These are phyloP conservation scores for Gymnopilus junonius DNA, from an alignment of 768 basidiomycete genomes.

Conservation along the genomic window DNA sequence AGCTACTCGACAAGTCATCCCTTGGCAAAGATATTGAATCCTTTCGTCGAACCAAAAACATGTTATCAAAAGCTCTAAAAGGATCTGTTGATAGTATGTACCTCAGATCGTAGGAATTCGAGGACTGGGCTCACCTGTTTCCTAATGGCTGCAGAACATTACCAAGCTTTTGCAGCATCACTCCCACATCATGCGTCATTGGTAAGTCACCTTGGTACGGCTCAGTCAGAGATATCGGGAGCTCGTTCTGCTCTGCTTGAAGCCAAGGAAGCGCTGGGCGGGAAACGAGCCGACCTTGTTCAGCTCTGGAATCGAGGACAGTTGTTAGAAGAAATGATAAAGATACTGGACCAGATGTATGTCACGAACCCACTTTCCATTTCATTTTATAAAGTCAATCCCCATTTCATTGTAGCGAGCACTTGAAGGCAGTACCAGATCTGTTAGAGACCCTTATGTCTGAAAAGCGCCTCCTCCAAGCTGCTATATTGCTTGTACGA, in stretches of 20 bases:
- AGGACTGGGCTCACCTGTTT: background rate
- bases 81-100: constrained; percentile 87
- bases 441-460: constrained; percentile 92
- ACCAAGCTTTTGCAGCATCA: constrained; percentile 93
- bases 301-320: constrained; percentile 90
- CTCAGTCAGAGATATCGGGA: constrained; percentile 75
- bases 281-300: constrained; percentile 85
- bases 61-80: constrained; percentile 80
- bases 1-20: constrained; percentile 80
- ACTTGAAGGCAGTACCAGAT: constrained; percentile 90
- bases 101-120: constrained; percentile 10
- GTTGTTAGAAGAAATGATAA: constrained; percentile 94
- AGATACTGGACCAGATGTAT: constrained; percentile 89
- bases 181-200: constrained; percentile 89
- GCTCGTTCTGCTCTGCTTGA: constrained; percentile 76
- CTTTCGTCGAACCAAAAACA: constrained; percentile 75
- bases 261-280: constrained; percentile 78
- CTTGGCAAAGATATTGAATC: constrained; percentile 76
- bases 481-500: constrained; percentile 83
- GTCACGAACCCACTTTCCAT: background rate
- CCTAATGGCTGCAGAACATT: constrained; percentile 62
- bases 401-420: constrained; percentile 59
- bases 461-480: constrained; percentile 91
- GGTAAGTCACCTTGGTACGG: constrained; percentile 67
- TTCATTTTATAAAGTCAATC: constrained; percentile 18